phyloP scores from a whole-genome alignment of 495 filamentous ascomycete species.

The Penicillium flavigenum region DNA sequence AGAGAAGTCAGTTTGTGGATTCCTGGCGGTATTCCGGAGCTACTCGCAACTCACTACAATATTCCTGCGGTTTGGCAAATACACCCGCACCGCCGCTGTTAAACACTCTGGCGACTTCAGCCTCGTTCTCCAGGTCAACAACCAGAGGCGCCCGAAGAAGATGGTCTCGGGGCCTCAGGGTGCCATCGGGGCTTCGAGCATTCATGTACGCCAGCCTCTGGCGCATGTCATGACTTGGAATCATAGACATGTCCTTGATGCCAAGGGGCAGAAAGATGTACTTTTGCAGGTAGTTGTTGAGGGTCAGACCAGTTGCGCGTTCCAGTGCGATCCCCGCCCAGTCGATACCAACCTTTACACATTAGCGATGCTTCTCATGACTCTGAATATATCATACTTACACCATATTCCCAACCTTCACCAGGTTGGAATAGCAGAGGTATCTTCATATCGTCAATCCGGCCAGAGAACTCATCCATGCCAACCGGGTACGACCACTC shows the following conservation, averaged over 20 bases:
- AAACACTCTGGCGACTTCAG: conserved; percentile 37
- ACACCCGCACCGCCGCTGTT: conserved; percentile 57
- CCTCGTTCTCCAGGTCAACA: conserved; percentile 29
- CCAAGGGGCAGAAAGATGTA: conserved; percentile 58
- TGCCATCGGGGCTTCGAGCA: conserved; percentile 39
- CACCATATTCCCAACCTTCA: conserved; percentile 56
- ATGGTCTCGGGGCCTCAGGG: conserved; percentile 47
- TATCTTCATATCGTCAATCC: conserved; percentile 38
- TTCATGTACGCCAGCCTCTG: conserved; percentile 52
- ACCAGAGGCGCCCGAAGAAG: conserved; percentile 44
- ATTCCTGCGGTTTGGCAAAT: conserved; percentile 55
- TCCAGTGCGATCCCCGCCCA: conserved; percentile 61
- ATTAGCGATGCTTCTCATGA: not conserved
- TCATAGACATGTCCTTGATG: conserved; percentile 53
- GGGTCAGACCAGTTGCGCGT: conserved; percentile 46
- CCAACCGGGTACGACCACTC: conserved; percentile 48
- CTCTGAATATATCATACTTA: conserved; percentile 26
- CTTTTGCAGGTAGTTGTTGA: conserved; percentile 56
- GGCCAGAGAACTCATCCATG: conserved; percentile 54
- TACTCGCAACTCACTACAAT: conserved; percentile 45
- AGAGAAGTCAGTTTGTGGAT: not conserved
- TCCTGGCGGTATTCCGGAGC: not conserved
- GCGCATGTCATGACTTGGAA: conserved; percentile 53
- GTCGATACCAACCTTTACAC: conserved; percentile 51
- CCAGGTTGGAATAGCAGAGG: conserved; percentile 61